Evolutionary conservation across 495 filamentous ascomycete species (phyloP).

Genomic region (Neurospora cerealis): DNA sequence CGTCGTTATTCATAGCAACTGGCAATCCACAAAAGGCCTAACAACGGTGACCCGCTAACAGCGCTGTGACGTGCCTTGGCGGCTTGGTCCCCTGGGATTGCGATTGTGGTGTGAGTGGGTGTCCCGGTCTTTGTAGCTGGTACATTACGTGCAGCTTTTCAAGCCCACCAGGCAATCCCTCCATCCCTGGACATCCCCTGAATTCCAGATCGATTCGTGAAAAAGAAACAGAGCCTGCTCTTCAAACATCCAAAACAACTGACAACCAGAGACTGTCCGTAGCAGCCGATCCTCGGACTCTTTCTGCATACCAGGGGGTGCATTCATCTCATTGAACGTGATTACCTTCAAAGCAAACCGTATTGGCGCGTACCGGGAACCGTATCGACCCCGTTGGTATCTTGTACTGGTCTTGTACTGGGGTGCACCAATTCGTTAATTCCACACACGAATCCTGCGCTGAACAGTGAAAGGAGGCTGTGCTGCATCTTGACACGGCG

Average conservation of each 20-base stretch:
- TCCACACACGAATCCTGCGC: constrained; percentile 3
- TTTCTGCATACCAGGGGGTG: not conserved
- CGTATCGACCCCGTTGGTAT: not conserved
- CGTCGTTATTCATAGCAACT: constrained; percentile 3
- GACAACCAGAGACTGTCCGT: not conserved
- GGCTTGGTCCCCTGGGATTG: constrained; percentile 5
- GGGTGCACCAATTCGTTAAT: not conserved
- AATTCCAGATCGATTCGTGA: not conserved
- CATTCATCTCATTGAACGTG: not conserved
- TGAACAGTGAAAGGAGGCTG: constrained; percentile 11
- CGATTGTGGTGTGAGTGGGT: not conserved
- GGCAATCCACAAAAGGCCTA: not conserved
- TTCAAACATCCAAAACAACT: not conserved
- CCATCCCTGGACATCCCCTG: not conserved
- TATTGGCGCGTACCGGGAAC: not conserved
- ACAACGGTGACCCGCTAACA: not conserved
- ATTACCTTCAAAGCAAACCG: not conserved
- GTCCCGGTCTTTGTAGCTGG: not conserved
- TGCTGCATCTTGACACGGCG: constrained; percentile 10
- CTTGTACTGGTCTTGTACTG: not conserved
- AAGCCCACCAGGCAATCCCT: not conserved
- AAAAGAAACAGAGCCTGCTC: not conserved
- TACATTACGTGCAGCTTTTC: not conserved
- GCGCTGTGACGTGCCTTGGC: constrained; percentile 11
- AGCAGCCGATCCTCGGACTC: not conserved